Percentiles rank a stretch among this genome's conserved stretches.
Evolutionary conservation across 441 rosid species (phyloP).

Genomic region (Heliophila coronopifolia): DNA sequence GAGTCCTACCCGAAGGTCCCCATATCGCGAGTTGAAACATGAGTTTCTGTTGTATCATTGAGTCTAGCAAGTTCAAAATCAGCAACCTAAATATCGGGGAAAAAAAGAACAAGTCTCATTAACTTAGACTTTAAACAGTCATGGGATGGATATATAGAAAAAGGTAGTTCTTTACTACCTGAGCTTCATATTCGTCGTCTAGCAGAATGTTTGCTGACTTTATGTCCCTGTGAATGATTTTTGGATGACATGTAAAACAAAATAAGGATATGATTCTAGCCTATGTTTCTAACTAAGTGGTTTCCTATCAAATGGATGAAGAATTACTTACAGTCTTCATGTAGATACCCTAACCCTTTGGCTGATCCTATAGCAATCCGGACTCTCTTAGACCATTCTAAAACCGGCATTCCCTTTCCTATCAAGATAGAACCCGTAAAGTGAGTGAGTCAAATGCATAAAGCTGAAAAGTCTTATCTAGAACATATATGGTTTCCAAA

Average conservation of each 20-base stretch:
- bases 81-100: too few species aligned
- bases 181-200: slow-evolving; percentile 55
- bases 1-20: slow-evolving; percentile 97
- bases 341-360: slow-evolving; percentile 91
- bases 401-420: slow-evolving; percentile 46
- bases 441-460: too few species aligned
- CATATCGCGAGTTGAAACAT: slow-evolving; percentile 89
- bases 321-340: slow-evolving; percentile 95
- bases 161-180: too few species aligned
- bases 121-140: too few species aligned
- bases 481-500: too few species aligned
- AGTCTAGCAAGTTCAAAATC: too few species aligned
- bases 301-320: too few species aligned
- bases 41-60: slow-evolving; percentile 57
- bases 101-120: too few species aligned
- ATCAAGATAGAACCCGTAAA: slow-evolving; percentile 88
- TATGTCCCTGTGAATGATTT: slow-evolving; percentile 80
- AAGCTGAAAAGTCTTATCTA: too few species aligned
- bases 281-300: too few species aligned
- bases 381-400: slow-evolving; percentile 71
- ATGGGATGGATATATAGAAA: too few species aligned
- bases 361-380: slow-evolving; percentile 87
- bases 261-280: too few species aligned
- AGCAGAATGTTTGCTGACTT: slow-evolving; percentile 78
- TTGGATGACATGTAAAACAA: slow-evolving; percentile 86